phyloP scores from a whole-genome alignment of 495 filamentous ascomycete genomes.

The Penicillium paradoxum region DNA sequence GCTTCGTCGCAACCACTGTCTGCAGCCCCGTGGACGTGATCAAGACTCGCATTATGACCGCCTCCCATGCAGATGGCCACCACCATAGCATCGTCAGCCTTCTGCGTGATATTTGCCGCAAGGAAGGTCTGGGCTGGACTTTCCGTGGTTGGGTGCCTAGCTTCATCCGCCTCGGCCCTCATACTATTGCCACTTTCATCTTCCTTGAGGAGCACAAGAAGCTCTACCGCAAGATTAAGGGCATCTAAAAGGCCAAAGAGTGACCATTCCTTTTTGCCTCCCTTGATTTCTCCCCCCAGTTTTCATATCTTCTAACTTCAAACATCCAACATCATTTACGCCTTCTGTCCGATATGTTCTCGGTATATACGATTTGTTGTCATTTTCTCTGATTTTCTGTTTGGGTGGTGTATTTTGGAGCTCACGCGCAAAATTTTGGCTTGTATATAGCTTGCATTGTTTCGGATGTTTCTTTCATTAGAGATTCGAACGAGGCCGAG shows the following conservation, averaged over 20 bases:
- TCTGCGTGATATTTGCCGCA: constrained; percentile 62
- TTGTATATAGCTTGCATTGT: constrained; percentile 27
- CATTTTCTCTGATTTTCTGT: constrained; percentile 9
- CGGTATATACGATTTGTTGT: constrained; percentile 14
- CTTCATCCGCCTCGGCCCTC: constrained; percentile 85
- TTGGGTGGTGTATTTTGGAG: constrained; percentile 17
- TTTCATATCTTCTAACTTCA: constrained; percentile 15
- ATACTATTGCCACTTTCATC: constrained; percentile 92
- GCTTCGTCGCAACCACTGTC: constrained; percentile 90
- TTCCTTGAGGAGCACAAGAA: constrained; percentile 80
- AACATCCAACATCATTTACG: constrained; percentile 48
- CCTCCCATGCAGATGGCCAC: constrained; percentile 45
- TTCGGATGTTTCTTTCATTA: constrained; percentile 11
- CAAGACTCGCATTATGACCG: constrained; percentile 92
- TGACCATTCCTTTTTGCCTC: constrained; percentile 20
- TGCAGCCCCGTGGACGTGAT: constrained; percentile 96
- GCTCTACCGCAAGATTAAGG: constrained; percentile 46
- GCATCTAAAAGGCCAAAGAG: constrained; percentile 21
- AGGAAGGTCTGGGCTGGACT: constrained; percentile 83
- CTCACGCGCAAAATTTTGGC: constrained; percentile 17
- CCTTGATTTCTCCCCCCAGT: constrained; percentile 8
- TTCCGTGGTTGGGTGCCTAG: constrained; percentile 98
- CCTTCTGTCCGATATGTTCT: constrained; percentile 39
- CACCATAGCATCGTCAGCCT: constrained; percentile 55
- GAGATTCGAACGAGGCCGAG: background rate